Conservation (phyloP, 164 flowering plant genomes). For the Magnolia officinalis region DNA sequence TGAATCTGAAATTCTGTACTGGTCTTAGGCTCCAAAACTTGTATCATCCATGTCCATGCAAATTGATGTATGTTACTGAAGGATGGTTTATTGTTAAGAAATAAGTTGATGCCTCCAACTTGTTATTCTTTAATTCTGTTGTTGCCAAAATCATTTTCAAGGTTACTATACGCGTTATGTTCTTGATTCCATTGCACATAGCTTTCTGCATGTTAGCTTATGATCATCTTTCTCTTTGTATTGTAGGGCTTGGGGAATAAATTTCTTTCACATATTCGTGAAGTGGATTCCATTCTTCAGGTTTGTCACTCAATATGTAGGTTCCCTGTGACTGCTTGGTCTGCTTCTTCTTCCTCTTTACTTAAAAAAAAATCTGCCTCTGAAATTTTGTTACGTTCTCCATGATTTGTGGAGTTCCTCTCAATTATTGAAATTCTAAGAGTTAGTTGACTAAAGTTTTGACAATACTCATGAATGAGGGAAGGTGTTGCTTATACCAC, state of each 20-base stretch:
- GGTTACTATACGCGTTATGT: background rate
- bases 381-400: background rate
- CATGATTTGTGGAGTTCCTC: background rate
- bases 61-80: background rate
- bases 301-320: slow-evolving; percentile 31
- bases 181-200: background rate
- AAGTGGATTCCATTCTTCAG: slow-evolving; percentile 95
- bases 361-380: background rate
- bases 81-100: background rate
- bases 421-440: no score
- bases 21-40: background rate
- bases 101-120: no score
- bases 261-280: slow-evolving; percentile 84
- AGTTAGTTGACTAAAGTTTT: no score
- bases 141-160: background rate
- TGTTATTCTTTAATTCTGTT: background rate
- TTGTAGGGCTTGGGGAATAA: slow-evolving; percentile 83
- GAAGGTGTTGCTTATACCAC: no score
- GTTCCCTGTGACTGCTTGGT: background rate
- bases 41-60: background rate
- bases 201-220: background rate
- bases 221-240: background rate
- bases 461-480: no score
- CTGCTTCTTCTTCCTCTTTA: background rate
- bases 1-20: background rate